phyloP scores from a whole-genome alignment of 1,284 basidiomycete genomes.

The Ceratobasidium sp. region DNA sequence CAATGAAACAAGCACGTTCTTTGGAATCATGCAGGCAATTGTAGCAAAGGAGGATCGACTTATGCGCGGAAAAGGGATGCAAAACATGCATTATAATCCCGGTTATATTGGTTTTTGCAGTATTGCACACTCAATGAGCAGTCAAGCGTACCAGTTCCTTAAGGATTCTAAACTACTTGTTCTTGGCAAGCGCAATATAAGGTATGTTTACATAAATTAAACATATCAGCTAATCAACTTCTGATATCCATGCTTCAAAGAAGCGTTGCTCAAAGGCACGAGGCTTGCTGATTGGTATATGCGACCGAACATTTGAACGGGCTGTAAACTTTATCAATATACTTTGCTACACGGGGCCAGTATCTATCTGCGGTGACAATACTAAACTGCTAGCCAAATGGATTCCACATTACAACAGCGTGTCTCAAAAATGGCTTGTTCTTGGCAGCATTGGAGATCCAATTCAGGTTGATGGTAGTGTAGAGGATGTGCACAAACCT shows the following conservation, averaged over 20 bases:
- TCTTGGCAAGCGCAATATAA: too few relatives aligned
- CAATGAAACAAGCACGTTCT: constrained; percentile 50
- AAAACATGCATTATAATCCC: constrained; percentile 55
- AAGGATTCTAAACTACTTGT: too few relatives aligned
- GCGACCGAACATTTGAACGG: constrained; percentile 46
- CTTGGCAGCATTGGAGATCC: constrained; percentile 50
- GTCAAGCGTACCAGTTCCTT: too few relatives aligned
- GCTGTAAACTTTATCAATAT: constrained; percentile 15
- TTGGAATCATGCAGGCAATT: constrained; percentile 52
- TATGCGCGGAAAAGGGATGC: constrained; percentile 53
- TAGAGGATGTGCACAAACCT: constrained; percentile 47
- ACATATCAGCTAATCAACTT: too few relatives aligned
- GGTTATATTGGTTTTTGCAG: constrained; percentile 51
- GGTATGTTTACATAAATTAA: too few relatives aligned
- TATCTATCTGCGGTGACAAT: constrained; percentile 31
- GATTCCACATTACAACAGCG: constrained; percentile 48
- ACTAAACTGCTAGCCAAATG: constrained; percentile 46
- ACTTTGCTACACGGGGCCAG: constrained; percentile 6
- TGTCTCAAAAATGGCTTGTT: constrained; percentile 46
- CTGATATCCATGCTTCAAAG: too few relatives aligned
- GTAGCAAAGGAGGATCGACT: constrained; percentile 49
- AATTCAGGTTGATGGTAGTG: constrained; percentile 43
- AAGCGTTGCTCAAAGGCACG: not conserved
- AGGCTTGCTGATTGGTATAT: constrained; percentile 48
- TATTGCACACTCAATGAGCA: too few relatives aligned